Evolutionary conservation across 106 monocot genomes (phyloP), one percentile per base, ranked within the genome.

Genomic region (Acorus gramineus): DNA sequence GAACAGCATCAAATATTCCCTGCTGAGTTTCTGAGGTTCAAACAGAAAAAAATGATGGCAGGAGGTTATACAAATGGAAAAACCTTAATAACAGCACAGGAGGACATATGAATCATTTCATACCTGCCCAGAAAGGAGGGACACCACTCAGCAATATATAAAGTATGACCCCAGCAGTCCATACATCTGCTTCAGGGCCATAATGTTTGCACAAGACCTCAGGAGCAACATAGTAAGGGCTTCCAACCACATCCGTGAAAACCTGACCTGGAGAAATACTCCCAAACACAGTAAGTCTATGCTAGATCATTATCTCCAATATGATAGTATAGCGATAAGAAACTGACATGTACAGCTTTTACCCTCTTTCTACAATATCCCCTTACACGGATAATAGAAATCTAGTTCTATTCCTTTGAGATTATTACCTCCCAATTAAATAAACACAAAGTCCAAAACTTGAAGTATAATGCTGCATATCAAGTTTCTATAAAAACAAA

Each of bases 161-260:
- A 47, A 89, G 49, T 72, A 89, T 89, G 46, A 89, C 89, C 13
- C 89, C 89, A 45, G 89, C 89, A 7, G 85, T 89, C 89, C 89
- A 89, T 2, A 89, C 82, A 75, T 89, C 89, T 52, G 89, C 81
- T 66, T 85, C 85, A 10, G 82, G 81, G 4, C 89, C 89, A 66
- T 89, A 89, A 48, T 80, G 79, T 70, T 89, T 89, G 71, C 81
- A 72, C 4, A 89, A 58, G 44, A 89, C 89, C 74, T 89, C 89
- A 28, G 89, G 89, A 69, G 89, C 89, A 71, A 89, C 89, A 75
- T 89, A 89, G 62, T 89, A 89, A 11, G 89, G 89, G 64, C 89
- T 89, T 42, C 89, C 89, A 47, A 89, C 89, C 4, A 89, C 89
- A 64, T 89, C 89, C 12, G 77, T 77, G 58, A 89, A 84, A 12